Evolutionary conservation across 2,329 filamentous ascomycete genomes (phyloP), one percentile per base, ranked within the genome.

Genomic region (Neodidymelliopsis sp.): DNA sequence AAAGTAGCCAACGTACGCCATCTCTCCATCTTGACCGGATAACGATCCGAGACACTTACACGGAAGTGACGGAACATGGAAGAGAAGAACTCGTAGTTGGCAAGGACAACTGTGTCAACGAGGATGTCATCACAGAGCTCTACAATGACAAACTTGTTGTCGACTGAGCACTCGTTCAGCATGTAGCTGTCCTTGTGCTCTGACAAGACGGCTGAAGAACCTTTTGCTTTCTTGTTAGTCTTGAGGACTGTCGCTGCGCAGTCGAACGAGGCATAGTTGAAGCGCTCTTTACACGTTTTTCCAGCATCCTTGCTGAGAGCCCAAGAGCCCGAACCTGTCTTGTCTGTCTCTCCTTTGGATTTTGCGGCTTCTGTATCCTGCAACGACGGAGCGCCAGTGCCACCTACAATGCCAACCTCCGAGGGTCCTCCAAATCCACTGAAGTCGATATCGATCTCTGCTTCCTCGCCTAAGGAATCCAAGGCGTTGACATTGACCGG

Each of bases 171-270:
- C 69, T 93, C 90, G 58, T 97, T 90, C 34, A 97, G 81, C 91
- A 99, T 96, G 73, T 99, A 99, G 57, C 90, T 93, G 74, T 99
- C 94, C 76, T 97, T 97, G 75, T 97, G 97, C 77, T 99, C 94
- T 30, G 96, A 86, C 30, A 99, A 76, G 11, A 99, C 88, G 11
- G 92, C 87, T 50, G 91, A 95, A 12, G 91, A 82, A 54, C 94
- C 95, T 71, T 94, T 95, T 45, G 90, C 89, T 54, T 92, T 87
- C 3, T 84, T 80, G 66, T 95, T 96, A 2, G 90, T 90, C 77
- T 97, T 97, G 54, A 96, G 79, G 20, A 97, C 85, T 0, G 91
- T 97, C 10, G 94, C 94, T 9, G 94, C 94, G 53, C 91, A 96
- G 71, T 99, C 94, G 66, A 97, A 97, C 1, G 93, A 97, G 6